Evolutionary conservation across 2,329 filamentous ascomycete genomes (phyloP).

Genomic region (Diaporthe citri): DNA sequence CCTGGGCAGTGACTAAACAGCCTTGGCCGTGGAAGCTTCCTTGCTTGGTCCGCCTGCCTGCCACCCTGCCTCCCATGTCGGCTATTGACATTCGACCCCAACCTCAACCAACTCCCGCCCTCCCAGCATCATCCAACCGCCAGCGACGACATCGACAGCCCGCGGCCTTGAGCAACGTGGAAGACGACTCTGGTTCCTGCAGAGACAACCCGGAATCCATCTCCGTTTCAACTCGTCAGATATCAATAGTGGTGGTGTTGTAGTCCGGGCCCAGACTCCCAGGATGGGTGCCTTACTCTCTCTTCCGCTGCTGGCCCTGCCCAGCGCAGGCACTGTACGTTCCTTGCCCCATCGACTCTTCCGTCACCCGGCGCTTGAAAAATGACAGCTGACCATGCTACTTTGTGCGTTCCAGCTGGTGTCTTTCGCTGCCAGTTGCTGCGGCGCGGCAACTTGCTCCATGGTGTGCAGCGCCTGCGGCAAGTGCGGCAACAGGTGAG

Average conservation of each 20-base stretch:
- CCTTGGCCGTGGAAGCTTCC: conserved; percentile 17
- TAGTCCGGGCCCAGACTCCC: conserved; percentile 33
- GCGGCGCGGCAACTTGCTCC: conserved; percentile 95
- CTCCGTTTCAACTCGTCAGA: not conserved
- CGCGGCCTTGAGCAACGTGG: not conserved
- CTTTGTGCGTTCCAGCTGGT: conserved; percentile 66
- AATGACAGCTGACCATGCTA: not conserved
- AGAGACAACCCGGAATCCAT: not conserved
- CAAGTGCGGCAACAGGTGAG: conserved; percentile 93
- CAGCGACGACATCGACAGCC: not conserved
- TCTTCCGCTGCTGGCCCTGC: conserved; percentile 88
- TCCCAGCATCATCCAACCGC: not conserved
- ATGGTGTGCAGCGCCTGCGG: conserved; percentile 96
- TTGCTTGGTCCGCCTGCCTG: conserved; percentile 7
- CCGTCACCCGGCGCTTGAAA: not conserved
- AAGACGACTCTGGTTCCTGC: not conserved
- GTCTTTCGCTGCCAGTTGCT: conserved; percentile 89
- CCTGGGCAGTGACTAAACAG: conserved; percentile 15
- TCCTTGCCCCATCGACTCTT: not conserved
- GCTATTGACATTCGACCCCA: not conserved
- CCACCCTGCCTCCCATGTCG: not conserved
- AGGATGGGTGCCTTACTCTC: conserved; percentile 92
- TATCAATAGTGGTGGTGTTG: conserved; percentile 16
- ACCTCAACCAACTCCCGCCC: conserved; percentile 4
- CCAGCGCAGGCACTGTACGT: conserved; percentile 85